Conservation (phyloP, 371 early-diverging fungal genomes). For the Syncephalastrum sp. region DNA sequence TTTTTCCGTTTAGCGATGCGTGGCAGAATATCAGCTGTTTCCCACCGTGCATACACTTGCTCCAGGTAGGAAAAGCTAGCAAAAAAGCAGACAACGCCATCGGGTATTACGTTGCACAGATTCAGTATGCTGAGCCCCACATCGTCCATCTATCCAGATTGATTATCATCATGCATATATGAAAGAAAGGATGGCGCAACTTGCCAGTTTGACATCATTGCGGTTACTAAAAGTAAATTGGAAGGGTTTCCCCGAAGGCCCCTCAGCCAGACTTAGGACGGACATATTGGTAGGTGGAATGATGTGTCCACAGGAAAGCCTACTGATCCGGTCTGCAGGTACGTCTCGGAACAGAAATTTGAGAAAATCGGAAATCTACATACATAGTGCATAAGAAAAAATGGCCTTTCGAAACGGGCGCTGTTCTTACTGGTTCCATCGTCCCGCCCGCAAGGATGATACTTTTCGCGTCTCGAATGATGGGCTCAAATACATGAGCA, state of each 20-base stretch:
- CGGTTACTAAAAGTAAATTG: slow-evolving; percentile 75
- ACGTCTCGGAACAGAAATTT: slow-evolving; percentile 53
- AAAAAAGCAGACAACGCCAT: slow-evolving; percentile 94
- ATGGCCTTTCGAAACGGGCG: neutral
- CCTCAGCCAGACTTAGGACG: slow-evolving; percentile 59
- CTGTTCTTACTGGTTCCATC: slow-evolving; percentile 80
- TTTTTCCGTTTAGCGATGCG: slow-evolving; percentile 60
- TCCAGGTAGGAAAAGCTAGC: slow-evolving; percentile 90
- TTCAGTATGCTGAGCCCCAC: slow-evolving; percentile 73
- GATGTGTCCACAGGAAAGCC: slow-evolving; percentile 82
- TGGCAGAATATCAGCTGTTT: slow-evolving; percentile 33
- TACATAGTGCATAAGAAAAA: neutral
- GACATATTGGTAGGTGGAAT: slow-evolving; percentile 68
- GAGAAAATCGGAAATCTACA: slow-evolving; percentile 45
- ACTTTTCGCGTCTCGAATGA: slow-evolving; percentile 80
- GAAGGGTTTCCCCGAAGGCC: slow-evolving; percentile 64
- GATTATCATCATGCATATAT: neutral
- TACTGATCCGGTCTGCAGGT: slow-evolving; percentile 41
- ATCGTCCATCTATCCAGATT: slow-evolving; percentile 60
- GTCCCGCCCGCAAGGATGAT: slow-evolving; percentile 96
- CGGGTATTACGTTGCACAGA: slow-evolving; percentile 81
- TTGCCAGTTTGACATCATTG: slow-evolving; percentile 49
- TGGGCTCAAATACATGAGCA: slow-evolving; percentile 74
- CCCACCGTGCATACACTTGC: slow-evolving; percentile 60
- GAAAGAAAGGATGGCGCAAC: neutral